These are phyloP conservation scores for Barnettozyma wickerhamii DNA, from an alignment of 805 yeast genomes.

Conservation along the genomic window DNA sequence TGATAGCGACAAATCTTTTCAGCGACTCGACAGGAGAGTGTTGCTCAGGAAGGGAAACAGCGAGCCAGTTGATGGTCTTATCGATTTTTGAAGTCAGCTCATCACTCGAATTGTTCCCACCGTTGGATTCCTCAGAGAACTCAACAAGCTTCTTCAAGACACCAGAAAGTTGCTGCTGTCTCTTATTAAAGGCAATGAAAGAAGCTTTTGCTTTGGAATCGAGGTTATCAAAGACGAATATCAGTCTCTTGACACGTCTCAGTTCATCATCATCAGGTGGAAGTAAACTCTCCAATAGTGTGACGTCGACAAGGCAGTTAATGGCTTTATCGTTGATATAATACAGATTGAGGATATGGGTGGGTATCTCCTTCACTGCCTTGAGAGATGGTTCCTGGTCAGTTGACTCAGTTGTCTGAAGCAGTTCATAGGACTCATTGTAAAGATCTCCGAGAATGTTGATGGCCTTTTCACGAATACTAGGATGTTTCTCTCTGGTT, in stretches of 20 bases:
- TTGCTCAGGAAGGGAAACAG: conserved; percentile 50
- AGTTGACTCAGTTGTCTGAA: conserved; percentile 16
- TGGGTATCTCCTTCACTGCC: conserved; percentile 49
- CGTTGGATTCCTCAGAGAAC: conserved; percentile 42
- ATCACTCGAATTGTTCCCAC: conserved; percentile 25
- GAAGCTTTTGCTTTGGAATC: conserved; percentile 58
- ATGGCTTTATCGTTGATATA: conserved; percentile 70
- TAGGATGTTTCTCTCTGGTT: conserved; percentile 64
- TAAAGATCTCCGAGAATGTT: conserved; percentile 51
- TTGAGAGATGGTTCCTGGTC: conserved; percentile 17
- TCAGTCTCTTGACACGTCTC: conserved; percentile 49
- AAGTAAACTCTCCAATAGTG: conserved; percentile 54
- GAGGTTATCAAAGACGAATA: conserved; percentile 44
- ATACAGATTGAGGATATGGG: conserved; percentile 55
- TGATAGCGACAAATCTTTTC: conserved; percentile 46
- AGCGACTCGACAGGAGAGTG: conserved; percentile 46
- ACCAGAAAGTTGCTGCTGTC: conserved; percentile 59
- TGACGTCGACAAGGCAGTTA: conserved; percentile 59
- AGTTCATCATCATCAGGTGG: conserved; percentile 47
- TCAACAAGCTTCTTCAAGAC: conserved; percentile 48
- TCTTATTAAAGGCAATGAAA: conserved; percentile 60
- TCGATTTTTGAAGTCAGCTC: conserved; percentile 36
- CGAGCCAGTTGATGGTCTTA: conserved; percentile 59
- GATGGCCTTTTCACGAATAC: conserved; percentile 59
- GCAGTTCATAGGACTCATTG: conserved; percentile 36